Base-by-base conservation (phyloP, 2,329 filamentous ascomycete species). In the Monilinia aucupariae region DNA sequence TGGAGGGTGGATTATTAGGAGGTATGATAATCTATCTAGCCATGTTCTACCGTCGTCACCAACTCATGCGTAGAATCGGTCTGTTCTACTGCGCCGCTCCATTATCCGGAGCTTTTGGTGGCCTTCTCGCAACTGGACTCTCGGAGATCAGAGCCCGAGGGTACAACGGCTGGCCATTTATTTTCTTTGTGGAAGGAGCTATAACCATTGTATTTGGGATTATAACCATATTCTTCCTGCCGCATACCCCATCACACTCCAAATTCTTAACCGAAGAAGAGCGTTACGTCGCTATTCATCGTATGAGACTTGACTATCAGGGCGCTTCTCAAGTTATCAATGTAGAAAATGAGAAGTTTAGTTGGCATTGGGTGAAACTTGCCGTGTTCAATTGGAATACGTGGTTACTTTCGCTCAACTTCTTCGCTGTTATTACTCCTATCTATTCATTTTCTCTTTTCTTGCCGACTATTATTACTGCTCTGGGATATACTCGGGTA, bases 31-130 rank as follows among this genome's bases (percentile, higher is more conserved):
- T 84, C 65, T 87, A 86, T 67, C 75, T 87, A 34, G 84, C 82
- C 32, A 85, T 85, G 75, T 86, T 86, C 73, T 86, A 82, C 71
- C 81, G 78, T 67, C 74, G 82, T 43, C 76, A 83, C 37, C 92
- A 97, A 74, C 78, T 96, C 41, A 92, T 92, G 0, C 88, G 93
- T 67, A 81, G 92, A 47, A 92, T 89, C 0, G 92, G 91, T 25
- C 80, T 96, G 1, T 96, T 96, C 75, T 87, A 96, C 64, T 91
- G 90, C 70, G 92, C 93, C 68, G 91, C 92, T 0, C 83, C 83
- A 3, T 80, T 96, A 8, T 90, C 91, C 1, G 92, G 90, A 50
- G 87, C 86, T 1, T 92, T 96, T 71, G 90, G 90, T 0, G 90
- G 90, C 89, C 32, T 90, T 83, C 64, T 77, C 82, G 61, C 72